Conservation (phyloP, 140 eudicot genomes). For the Ambrosia hybrid region DNA sequence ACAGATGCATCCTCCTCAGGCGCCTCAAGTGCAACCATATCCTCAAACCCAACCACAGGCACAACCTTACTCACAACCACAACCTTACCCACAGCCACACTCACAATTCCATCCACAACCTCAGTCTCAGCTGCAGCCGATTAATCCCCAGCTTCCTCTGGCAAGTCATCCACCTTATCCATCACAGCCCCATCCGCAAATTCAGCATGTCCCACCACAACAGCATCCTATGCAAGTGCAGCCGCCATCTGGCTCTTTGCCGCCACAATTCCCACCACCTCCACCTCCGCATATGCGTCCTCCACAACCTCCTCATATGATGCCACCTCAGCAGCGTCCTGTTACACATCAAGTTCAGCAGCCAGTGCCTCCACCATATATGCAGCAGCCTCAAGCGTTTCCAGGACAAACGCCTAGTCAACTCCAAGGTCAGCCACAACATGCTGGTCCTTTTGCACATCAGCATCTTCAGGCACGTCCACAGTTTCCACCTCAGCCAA, state of each 20-base stretch:
- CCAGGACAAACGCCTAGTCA: slow-evolving; percentile 44
- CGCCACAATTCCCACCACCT: slow-evolving; percentile 55
- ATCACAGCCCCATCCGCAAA: slow-evolving; percentile 57
- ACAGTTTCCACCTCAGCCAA: slow-evolving; percentile 54
- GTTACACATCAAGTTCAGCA: slow-evolving; percentile 60
- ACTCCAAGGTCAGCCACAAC: slow-evolving; percentile 39
- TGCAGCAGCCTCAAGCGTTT: slow-evolving; percentile 60
- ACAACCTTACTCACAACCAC: slow-evolving; percentile 34
- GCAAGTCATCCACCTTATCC: slow-evolving; percentile 59
- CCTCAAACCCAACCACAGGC: slow-evolving; percentile 31
- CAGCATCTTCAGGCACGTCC: slow-evolving; percentile 64
- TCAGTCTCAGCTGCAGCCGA: slow-evolving; percentile 43
- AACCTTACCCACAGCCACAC: slow-evolving; percentile 17
- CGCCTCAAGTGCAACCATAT: slow-evolving; percentile 39
- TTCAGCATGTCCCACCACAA: slow-evolving; percentile 52
- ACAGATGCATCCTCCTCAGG: slow-evolving; percentile 47
- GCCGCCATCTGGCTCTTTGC: slow-evolving; percentile 40
- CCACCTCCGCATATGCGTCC: slow-evolving; percentile 65
- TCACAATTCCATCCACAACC: slow-evolving; percentile 37
- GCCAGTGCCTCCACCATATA: slow-evolving; percentile 48
- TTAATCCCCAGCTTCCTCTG: slow-evolving; percentile 40
- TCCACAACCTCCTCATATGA: slow-evolving; percentile 44
- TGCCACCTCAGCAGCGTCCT: slow-evolving; percentile 62
- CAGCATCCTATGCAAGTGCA: slow-evolving; percentile 53
- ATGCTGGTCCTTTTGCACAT: slow-evolving; percentile 47